Percentiles rank a stretch among this genome's conserved stretches.
These are phyloP conservation scores for Cenococcum geophilum DNA, from an alignment of 495 filamentous ascomycete species.

Conservation along the genomic window DNA sequence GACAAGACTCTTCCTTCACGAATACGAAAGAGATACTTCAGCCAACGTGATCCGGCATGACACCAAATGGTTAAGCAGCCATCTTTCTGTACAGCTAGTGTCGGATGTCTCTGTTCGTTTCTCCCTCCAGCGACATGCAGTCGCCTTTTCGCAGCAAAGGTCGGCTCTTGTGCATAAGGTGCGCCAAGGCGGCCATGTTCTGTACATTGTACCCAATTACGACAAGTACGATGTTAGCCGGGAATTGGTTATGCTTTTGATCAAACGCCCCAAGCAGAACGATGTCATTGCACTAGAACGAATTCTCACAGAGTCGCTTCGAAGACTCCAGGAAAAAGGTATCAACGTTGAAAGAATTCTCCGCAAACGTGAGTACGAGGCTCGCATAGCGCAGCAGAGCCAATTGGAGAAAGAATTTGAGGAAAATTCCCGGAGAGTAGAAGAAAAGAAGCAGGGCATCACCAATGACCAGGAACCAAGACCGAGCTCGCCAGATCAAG, in stretches of 20 bases:
- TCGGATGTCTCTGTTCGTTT: slow-evolving; percentile 61
- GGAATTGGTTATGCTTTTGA: slow-evolving; percentile 68
- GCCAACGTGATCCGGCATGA: slow-evolving; percentile 63
- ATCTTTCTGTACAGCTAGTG: slow-evolving; percentile 71
- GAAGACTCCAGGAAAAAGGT: slow-evolving; percentile 70
- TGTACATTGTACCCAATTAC: slow-evolving; percentile 59
- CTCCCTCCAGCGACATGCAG: slow-evolving; percentile 59
- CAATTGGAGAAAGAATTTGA: slow-evolving; percentile 60
- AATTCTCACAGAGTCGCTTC: slow-evolving; percentile 73
- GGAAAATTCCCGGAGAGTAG: slow-evolving; percentile 58
- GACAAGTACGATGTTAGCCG: slow-evolving; percentile 87
- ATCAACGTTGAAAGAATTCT: slow-evolving; percentile 95
- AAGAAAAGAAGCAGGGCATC: slow-evolving; percentile 55
- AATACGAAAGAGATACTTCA: slow-evolving; percentile 50
- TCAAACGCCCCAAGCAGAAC: slow-evolving; percentile 77
- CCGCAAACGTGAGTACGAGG: slow-evolving; percentile 73
- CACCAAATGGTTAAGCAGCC: slow-evolving; percentile 80
- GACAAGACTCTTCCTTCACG: slow-evolving; percentile 78
- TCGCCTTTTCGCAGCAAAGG: slow-evolving; percentile 27
- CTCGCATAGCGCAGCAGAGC: slow-evolving; percentile 73
- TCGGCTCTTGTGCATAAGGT: slow-evolving; percentile 57
- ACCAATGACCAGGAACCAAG: slow-evolving; percentile 43
- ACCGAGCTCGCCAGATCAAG: slow-evolving; percentile 42
- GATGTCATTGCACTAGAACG: slow-evolving; percentile 81
- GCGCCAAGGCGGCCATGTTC: slow-evolving; percentile 47